These are phyloP conservation scores for Lactifluus rugatus DNA, from an alignment of 768 basidiomycete species.

Conservation along the genomic window DNA sequence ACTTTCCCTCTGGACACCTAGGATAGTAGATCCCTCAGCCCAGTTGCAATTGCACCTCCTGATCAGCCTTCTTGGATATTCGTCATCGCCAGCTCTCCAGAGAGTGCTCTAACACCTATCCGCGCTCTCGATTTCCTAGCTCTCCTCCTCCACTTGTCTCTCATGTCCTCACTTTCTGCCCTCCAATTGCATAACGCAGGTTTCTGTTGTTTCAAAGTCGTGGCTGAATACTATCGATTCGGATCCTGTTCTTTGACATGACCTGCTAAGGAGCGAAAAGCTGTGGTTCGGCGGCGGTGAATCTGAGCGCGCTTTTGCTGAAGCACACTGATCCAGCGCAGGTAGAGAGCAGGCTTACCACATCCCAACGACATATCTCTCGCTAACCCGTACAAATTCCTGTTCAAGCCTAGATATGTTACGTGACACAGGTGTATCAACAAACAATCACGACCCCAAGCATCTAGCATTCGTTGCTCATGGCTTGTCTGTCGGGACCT, in stretches of 20 bases:
- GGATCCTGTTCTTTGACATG: slow-evolving; percentile 83
- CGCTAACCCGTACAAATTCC: slow-evolving; percentile 82
- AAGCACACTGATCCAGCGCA: slow-evolving; percentile 54
- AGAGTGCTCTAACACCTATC: slow-evolving; percentile 77
- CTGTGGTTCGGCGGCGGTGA: slow-evolving; percentile 86
- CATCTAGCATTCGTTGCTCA: slow-evolving; percentile 82
- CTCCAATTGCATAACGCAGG: slow-evolving; percentile 71
- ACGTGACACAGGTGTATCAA: slow-evolving; percentile 76
- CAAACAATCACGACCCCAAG: slow-evolving; percentile 58
- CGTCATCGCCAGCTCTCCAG: slow-evolving; percentile 83
- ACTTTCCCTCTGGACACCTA: too few relatives aligned
- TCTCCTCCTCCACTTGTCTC: slow-evolving; percentile 89
- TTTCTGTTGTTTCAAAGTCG: slow-evolving; percentile 77
- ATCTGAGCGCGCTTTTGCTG: slow-evolving; percentile 75
- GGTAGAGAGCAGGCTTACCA: slow-evolving; percentile 34
- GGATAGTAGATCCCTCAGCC: too few relatives aligned
- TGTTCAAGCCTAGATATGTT: slow-evolving; percentile 85
- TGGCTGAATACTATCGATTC: slow-evolving; percentile 92
- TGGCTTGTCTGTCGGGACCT: slow-evolving; percentile 87
- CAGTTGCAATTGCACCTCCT: slow-evolving; percentile 88
- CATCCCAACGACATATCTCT: slow-evolving; percentile 48
- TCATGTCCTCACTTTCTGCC: slow-evolving; percentile 78
- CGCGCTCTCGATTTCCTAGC: slow-evolving; percentile 92
- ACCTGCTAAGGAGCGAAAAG: slow-evolving; percentile 70
- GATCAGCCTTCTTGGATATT: slow-evolving; percentile 84